Percentiles rank a stretch among this genome's conserved stretches.
Conservation (phyloP, 805 yeast species). For the Starmera dryadoides region DNA sequence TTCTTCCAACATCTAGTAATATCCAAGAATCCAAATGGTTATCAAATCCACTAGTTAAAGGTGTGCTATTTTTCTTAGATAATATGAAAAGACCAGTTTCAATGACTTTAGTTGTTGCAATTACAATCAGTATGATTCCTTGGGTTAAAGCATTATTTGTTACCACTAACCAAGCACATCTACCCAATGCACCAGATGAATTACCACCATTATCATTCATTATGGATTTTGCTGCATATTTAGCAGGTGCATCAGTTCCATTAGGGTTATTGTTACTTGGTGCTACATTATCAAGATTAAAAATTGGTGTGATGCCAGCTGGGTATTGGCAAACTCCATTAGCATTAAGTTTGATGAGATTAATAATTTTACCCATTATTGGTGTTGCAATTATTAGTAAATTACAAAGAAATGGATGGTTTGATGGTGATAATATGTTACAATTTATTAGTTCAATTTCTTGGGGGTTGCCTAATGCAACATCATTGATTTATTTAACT, state of each 20-base stretch:
- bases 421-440: conserved; percentile 44
- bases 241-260: conserved; percentile 89
- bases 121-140: conserved; percentile 76
- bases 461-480: conserved; percentile 85
- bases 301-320: conserved; percentile 39
- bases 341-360: conserved; percentile 46
- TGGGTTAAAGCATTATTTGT: conserved; percentile 77
- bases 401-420: conserved; percentile 61
- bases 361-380: conserved; percentile 72
- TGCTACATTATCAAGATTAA: conserved; percentile 77
- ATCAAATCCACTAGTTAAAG: conserved; percentile 9
- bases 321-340: conserved; percentile 40
- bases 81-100: conserved; percentile 72
- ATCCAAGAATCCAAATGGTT: neutral
- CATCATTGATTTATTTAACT: conserved; percentile 80
- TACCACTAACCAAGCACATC: conserved; percentile 28
- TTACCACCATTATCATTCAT: conserved; percentile 81
- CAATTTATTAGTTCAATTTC: conserved; percentile 69
- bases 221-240: conserved; percentile 71
- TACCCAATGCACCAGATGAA: conserved; percentile 79
- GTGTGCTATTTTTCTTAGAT: conserved; percentile 29
- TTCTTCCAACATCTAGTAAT: neutral
- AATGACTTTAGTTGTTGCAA: conserved; percentile 54
- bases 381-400: conserved; percentile 64
- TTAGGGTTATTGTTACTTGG: conserved; percentile 80